Percentiles rank a stretch among this genome's conserved stretches.
phyloP scores from a whole-genome alignment of 2,329 filamentous ascomycete genomes.

The Neophaeococcomyces mojaviensis region DNA sequence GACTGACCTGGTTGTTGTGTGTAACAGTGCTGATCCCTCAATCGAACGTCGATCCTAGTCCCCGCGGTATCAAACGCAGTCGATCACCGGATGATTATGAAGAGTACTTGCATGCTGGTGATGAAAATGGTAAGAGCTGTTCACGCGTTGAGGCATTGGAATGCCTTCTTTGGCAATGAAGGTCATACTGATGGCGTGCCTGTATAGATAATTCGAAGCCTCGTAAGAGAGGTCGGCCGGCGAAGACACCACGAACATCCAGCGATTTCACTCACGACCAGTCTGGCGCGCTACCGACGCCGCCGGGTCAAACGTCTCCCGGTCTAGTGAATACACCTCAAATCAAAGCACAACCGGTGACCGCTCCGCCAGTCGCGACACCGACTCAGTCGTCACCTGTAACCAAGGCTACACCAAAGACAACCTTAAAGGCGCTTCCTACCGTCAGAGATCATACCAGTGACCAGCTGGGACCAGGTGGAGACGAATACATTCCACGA shows the following conservation, averaged over 20 bases:
- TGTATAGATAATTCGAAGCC: slow-evolving; percentile 32
- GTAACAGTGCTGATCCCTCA: slow-evolving; percentile 33
- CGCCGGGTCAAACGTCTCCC: slow-evolving; percentile 25
- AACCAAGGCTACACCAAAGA: slow-evolving; percentile 29
- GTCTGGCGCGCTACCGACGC: slow-evolving; percentile 25
- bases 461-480: slow-evolving; percentile 79
- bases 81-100: slow-evolving; percentile 64
- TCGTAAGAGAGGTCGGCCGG: slow-evolving; percentile 44
- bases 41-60: slow-evolving; percentile 39
- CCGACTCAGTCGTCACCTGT: slow-evolving; percentile 53
- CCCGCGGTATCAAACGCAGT: slow-evolving; percentile 71
- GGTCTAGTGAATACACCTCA: slow-evolving; percentile 33
- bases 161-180: not conserved
- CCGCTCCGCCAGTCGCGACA: slow-evolving; percentile 29
- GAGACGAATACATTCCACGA: slow-evolving; percentile 89
- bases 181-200: slow-evolving; percentile 38
- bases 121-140: slow-evolving; percentile 53
- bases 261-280: slow-evolving; percentile 26
- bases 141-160: not conserved
- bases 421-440: slow-evolving; percentile 81
- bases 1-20: slow-evolving; percentile 28
- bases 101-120: slow-evolving; percentile 42
- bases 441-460: slow-evolving; percentile 96
- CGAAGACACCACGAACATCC: slow-evolving; percentile 38
- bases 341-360: slow-evolving; percentile 32